Conservation (phyloP, 192 early-diverging fungal species). For the Diversispora epigaea region DNA sequence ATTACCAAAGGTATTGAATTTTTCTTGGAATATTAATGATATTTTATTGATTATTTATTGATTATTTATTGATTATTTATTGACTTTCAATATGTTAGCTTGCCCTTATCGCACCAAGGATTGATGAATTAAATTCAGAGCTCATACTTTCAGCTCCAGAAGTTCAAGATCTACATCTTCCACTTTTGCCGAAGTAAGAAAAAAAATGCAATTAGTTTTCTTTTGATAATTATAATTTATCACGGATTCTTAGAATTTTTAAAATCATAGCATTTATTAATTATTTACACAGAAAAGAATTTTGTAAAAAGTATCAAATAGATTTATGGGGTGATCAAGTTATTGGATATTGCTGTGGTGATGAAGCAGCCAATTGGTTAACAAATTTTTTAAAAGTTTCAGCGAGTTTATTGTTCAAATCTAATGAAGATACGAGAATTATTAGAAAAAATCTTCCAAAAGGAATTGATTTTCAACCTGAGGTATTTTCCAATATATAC, state of each 20-base stretch:
- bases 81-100: neutral
- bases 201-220: neutral
- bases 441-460: conserved; percentile 52
- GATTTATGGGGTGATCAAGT: conserved; percentile 45
- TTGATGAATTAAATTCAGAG: neutral
- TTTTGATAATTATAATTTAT: neutral
- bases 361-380: conserved; percentile 60
- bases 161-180: neutral
- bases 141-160: neutral
- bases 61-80: neutral
- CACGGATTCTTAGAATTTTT: neutral
- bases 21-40: neutral
- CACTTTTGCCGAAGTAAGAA: conserved; percentile 23
- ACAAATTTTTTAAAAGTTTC: conserved; percentile 45
- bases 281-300: conserved; percentile 30
- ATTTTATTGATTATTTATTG: conserved; percentile 8
- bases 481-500: neutral
- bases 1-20: conserved; percentile 28
- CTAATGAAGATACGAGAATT: conserved; percentile 39
- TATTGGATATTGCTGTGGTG: conserved; percentile 62
- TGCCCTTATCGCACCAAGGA: neutral
- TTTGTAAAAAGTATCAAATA: conserved; percentile 34
- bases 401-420: conserved; percentile 51
- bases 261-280: neutral
- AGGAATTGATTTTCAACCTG: conserved; percentile 33